These are phyloP conservation scores for Umbellularia californica DNA, from an alignment of 164 flowering plant species.

Conservation along the genomic window DNA sequence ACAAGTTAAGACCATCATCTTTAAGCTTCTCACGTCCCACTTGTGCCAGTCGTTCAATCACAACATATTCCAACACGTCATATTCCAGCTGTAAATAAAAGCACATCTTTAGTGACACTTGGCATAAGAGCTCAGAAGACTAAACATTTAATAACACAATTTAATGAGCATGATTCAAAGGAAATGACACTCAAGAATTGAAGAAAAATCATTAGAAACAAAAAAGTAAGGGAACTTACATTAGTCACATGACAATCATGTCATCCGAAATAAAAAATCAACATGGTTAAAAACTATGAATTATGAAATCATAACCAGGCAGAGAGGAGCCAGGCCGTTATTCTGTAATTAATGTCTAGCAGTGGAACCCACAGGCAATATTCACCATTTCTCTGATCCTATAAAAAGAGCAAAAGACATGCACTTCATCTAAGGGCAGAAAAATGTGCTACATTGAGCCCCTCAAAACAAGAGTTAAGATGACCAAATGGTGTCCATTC, in stretches of 20 bases:
- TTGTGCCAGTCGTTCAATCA: conserved; percentile 95
- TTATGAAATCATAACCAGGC: no score
- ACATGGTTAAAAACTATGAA: no score
- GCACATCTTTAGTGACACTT: background rate
- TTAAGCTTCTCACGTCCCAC: conserved; percentile 92
- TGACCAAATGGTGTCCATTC: no score
- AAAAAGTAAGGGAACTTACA: background rate
- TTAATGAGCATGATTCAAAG: background rate
- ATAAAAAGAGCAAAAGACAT: no score
- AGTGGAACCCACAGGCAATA: no score
- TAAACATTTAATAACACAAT: background rate
- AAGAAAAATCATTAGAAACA: background rate
- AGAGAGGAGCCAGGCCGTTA: no score
- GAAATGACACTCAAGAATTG: background rate
- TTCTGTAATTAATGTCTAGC: no score
- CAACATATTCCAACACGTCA: conserved; percentile 96
- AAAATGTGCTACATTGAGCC: no score
- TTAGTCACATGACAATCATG: background rate
- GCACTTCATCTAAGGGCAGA: no score
- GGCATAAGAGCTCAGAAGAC: background rate
- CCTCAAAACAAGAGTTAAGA: no score
- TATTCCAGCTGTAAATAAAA: conserved; percentile 74
- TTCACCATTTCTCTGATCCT: no score
- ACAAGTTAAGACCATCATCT: conserved; percentile 95
- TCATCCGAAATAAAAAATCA: background rate